Evolutionary conservation across 2,329 filamentous ascomycete species (phyloP), one percentile per base, ranked within the genome.

Genomic region (Apiospora saccharicola): DNA sequence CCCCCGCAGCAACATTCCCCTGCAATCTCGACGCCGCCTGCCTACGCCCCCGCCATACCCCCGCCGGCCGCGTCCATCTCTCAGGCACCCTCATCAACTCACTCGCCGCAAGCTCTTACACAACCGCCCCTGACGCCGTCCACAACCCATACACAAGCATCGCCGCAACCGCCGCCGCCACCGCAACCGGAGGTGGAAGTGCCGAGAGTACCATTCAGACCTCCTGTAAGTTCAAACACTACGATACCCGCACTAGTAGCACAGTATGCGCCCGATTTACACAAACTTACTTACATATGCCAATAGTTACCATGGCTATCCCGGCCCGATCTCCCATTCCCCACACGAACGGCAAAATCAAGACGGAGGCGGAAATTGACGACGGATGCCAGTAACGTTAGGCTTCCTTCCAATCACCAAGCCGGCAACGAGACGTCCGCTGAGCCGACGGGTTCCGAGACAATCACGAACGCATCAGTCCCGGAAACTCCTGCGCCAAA

Each of bases 231-330:
- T 73, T 44, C 47, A 67, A 16, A 41, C 10, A 12, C 34, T 22
- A 19, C 22, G 34, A 64, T 41, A 22, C 22, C 30, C 34, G 57
- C 34, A 13, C 57, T n/a, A 19, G 4, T 41, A n/a, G 57, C 41
- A 14, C 34, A 41, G 19, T 14, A 41, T 34, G 22, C 19, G 19
- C 10, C 8, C 37, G 14, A 4, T 64, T n/a, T 64, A 37, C 19
- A 64, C 10, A 61, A n/a, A 41, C 10, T 37, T 41, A 41, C 57
- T 64, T n/a, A 64, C 57, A 14, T 41, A 34, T 64, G 67, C 49
- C 41, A 72, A 16, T 72, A 91, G 88, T 81, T 91, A 13, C 90
- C 90, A 13, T 91, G 90, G 89, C 77, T 85, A 37, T 90, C 89
- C 0, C 81, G 80, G 44, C 86, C 88, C 4, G 86, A 88, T 44